Conservation (phyloP, 2,329 filamentous ascomycete species). For the Cladosporium halotolerans region DNA sequence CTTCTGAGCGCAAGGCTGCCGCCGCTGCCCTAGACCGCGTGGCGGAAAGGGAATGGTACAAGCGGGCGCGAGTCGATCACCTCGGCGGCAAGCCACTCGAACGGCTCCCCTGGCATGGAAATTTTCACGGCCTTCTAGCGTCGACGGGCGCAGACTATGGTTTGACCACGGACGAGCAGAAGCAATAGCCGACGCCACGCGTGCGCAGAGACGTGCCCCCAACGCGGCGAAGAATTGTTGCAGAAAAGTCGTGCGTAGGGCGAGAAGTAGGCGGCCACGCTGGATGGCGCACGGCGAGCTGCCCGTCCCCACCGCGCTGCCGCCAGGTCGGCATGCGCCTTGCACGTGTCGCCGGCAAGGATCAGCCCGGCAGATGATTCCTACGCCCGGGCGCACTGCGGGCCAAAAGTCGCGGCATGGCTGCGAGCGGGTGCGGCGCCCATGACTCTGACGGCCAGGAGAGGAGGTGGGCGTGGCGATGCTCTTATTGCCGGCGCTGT, state of each 20-base stretch:
- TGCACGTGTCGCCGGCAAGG: slow-evolving; percentile 8
- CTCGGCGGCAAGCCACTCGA: neutral
- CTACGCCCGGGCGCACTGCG: neutral
- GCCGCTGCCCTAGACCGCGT: too few relatives aligned
- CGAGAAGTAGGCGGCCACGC: neutral
- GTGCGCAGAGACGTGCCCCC: neutral
- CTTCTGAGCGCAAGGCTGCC: too few relatives aligned
- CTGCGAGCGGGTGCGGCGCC: too few relatives aligned
- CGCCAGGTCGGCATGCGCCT: slow-evolving; percentile 6
- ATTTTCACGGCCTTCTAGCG: slow-evolving; percentile 11
- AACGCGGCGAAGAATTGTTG: neutral
- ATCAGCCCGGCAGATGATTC: slow-evolving; percentile 11
- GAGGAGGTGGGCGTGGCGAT: too few relatives aligned
- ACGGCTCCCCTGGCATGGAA: slow-evolving; percentile 5
- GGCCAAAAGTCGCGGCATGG: slow-evolving; percentile 7
- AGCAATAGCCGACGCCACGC: neutral
- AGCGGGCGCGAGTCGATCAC: slow-evolving; percentile 8
- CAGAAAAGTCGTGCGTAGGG: neutral
- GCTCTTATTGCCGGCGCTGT: too few relatives aligned
- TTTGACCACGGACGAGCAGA: neutral
- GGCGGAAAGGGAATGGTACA: neutral
- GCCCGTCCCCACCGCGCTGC: neutral
- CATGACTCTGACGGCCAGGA: too few relatives aligned
- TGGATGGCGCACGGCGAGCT: too few relatives aligned
- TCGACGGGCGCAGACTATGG: neutral